These are phyloP conservation scores for Hymenoscyphus albidus DNA, from an alignment of 2,329 filamentous ascomycete species.

Conservation along the genomic window DNA sequence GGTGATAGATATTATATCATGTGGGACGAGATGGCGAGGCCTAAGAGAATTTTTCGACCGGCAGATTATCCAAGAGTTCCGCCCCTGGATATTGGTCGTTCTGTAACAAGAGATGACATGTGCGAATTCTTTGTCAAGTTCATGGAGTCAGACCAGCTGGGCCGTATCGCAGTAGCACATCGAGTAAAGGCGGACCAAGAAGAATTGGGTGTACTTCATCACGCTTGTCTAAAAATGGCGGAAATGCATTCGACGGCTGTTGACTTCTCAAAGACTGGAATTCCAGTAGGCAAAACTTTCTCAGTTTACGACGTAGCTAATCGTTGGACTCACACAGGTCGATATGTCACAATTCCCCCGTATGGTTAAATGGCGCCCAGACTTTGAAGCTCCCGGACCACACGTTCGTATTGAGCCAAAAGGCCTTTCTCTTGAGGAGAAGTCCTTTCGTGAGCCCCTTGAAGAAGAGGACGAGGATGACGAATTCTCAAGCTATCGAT, in stretches of 20 bases:
- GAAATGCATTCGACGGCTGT: slow-evolving; percentile 67
- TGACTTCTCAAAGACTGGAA: slow-evolving; percentile 73
- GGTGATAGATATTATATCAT: slow-evolving; percentile 81
- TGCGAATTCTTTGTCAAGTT: slow-evolving; percentile 77
- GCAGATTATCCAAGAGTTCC: slow-evolving; percentile 65
- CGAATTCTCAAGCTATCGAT: slow-evolving; percentile 47
- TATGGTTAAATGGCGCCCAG: slow-evolving; percentile 39
- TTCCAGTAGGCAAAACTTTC: slow-evolving; percentile 41
- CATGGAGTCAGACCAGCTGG: slow-evolving; percentile 64
- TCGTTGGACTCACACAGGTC: slow-evolving; percentile 20
- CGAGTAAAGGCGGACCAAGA: slow-evolving; percentile 60
- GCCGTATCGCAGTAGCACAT: slow-evolving; percentile 62
- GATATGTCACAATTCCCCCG: slow-evolving; percentile 25
- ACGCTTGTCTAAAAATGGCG: slow-evolving; percentile 44
- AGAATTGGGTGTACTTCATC: slow-evolving; percentile 47
- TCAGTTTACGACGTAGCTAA: neutral
- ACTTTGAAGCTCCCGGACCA: slow-evolving; percentile 51
- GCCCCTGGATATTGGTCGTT: slow-evolving; percentile 56
- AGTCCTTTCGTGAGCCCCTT: slow-evolving; percentile 9
- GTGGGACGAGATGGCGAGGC: slow-evolving; percentile 57
- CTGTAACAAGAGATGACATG: slow-evolving; percentile 63
- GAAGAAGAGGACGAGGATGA: slow-evolving; percentile 46
- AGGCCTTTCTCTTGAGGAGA: slow-evolving; percentile 21
- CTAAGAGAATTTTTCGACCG: slow-evolving; percentile 45
- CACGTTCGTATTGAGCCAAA: slow-evolving; percentile 40